A percentile compares a stretch with the other conserved stretches of the same genome.
These are phyloP conservation scores for Plasmodium sp. DNA, from an alignment of 169 alveolate genomes.

Conservation along the genomic window DNA sequence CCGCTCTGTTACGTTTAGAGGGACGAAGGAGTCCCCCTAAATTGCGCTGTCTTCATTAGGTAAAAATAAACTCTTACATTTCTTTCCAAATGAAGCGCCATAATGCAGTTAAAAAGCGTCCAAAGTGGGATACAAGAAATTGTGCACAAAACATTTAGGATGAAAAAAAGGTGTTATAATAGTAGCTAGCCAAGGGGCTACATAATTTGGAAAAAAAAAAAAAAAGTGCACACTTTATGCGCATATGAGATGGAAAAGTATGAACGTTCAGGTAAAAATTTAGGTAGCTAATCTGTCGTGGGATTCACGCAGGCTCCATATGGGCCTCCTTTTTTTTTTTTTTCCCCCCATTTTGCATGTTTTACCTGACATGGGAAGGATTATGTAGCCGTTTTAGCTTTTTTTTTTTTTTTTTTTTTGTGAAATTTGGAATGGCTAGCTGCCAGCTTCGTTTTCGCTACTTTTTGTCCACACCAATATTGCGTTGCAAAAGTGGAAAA, in stretches of 20 bases:
- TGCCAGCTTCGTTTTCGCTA: neutral
- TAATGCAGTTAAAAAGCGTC: neutral
- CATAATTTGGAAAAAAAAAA: neutral
- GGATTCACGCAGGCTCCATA: neutral
- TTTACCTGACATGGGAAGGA: neutral
- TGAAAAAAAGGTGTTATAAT: neutral
- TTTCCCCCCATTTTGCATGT: slow-evolving; percentile 8
- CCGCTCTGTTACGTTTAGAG: neutral
- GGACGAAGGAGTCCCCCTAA: neutral
- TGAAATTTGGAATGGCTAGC: neutral
- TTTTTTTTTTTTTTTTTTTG: neutral
- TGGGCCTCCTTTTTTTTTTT: neutral
- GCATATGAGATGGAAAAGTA: slow-evolving; percentile 14
- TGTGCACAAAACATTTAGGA: neutral
- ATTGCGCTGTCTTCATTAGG: neutral
- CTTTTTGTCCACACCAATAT: neutral
- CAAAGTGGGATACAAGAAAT: neutral
- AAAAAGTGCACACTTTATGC: neutral
- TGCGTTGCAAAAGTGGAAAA: neutral
- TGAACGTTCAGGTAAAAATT: slow-evolving; percentile 15
- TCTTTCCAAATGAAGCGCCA: neutral
- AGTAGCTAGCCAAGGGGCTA: neutral
- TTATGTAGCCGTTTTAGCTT: neutral
- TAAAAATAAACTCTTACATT: neutral
- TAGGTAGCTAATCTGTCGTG: neutral